Evolutionary conservation across 768 basidiomycete species (phyloP).

Genomic region (Cubamyces sp.): DNA sequence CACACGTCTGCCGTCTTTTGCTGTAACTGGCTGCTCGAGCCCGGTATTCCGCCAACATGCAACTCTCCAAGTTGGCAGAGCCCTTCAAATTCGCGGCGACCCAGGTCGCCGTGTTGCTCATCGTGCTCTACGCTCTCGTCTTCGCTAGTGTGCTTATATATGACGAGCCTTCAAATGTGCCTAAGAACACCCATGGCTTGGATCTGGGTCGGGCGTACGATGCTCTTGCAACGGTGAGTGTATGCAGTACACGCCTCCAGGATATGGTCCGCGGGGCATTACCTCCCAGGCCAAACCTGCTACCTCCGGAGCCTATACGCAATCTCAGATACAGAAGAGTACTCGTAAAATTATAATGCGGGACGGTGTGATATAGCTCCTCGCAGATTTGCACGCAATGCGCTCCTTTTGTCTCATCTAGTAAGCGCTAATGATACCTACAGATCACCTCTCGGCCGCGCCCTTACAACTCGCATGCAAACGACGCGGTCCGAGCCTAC

Average conservation of each 20-base stretch:
- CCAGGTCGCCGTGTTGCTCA: conserved; percentile 50
- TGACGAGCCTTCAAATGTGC: conserved; percentile 51
- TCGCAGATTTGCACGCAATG: too few species aligned
- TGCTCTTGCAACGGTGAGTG: conserved; percentile 57
- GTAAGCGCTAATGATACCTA: background rate
- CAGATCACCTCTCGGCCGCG: conserved; percentile 73
- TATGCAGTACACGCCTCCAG: background rate
- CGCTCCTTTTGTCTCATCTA: too few species aligned
- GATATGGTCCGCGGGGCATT: background rate
- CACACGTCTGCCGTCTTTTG: too few species aligned
- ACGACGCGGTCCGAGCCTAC: conserved; percentile 66
- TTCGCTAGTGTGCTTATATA: conserved; percentile 52
- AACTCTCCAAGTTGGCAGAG: background rate
- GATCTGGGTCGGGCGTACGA: conserved; percentile 58
- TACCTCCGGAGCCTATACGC: too few species aligned
- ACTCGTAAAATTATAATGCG: too few species aligned
- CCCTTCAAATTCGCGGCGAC: conserved; percentile 41
- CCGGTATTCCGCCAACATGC: background rate
- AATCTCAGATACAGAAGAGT: too few species aligned
- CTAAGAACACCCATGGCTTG: conserved; percentile 43
- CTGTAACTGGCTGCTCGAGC: too few species aligned
- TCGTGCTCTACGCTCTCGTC: conserved; percentile 52
- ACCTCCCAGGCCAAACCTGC: too few species aligned
- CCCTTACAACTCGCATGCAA: conserved; percentile 78
- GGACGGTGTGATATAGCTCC: too few species aligned